Evolutionary conservation across 148 eudicot genomes (phyloP).

Genomic region (Rhododendron ferrugineum): DNA sequence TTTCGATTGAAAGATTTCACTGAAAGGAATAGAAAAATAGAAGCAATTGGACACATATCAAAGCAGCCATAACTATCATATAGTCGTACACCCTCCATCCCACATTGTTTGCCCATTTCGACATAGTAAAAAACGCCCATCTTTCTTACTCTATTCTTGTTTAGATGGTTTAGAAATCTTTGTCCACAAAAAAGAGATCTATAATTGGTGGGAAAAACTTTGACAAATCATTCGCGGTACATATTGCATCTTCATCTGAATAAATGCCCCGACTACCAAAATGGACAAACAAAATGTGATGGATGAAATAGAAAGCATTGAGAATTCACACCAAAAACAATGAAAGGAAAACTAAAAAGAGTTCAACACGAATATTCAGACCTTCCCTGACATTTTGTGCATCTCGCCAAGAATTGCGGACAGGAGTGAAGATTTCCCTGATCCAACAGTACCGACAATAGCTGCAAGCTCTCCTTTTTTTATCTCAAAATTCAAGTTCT

Average conservation of each 20-base stretch:
- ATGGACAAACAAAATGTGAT: background rate
- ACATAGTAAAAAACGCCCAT: background rate
- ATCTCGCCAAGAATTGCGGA: conserved; percentile 88
- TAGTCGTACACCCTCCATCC: background rate
- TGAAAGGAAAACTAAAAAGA: background rate
- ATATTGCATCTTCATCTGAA: background rate
- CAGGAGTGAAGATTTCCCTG: conserved; percentile 88
- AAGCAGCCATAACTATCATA: background rate
- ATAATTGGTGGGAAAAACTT: background rate
- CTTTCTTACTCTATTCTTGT: background rate
- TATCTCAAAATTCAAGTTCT: conserved; percentile 47
- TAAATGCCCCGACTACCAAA: background rate
- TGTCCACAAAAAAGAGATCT: background rate
- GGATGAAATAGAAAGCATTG: background rate
- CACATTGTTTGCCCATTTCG: background rate
- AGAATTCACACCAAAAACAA: background rate
- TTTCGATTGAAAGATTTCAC: background rate
- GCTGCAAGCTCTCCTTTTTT: conserved; percentile 82
- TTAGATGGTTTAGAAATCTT: background rate
- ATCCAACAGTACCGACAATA: conserved; percentile 89
- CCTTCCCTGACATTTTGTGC: conserved; percentile 82
- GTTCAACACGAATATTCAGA: conserved; percentile 1
- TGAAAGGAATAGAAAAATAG: background rate
- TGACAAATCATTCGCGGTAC: background rate
- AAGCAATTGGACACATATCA: background rate